phyloP scores from a whole-genome alignment of 805 yeast species.

The Nakazawaea wyomingensis region DNA sequence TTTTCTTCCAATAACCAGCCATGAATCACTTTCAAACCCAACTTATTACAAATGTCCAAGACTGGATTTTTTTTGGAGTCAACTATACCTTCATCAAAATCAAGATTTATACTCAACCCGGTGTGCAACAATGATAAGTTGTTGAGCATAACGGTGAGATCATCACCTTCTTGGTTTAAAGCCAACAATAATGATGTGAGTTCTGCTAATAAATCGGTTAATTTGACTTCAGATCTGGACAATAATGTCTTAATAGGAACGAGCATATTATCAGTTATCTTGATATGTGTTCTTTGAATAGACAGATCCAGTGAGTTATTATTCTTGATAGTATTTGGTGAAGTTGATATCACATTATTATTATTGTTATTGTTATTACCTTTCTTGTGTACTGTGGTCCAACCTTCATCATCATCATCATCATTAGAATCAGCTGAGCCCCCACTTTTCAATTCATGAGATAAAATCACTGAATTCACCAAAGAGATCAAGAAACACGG shows the following conservation, averaged over 20 bases:
- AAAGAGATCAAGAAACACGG: slow-evolving; percentile 86
- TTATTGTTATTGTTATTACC: not conserved
- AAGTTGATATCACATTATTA: too few species aligned
- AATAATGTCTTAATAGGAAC: slow-evolving; percentile 21
- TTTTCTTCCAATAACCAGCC: slow-evolving; percentile 67
- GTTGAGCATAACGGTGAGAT: slow-evolving; percentile 40
- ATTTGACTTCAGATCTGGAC: slow-evolving; percentile 18
- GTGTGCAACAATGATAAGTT: slow-evolving; percentile 59
- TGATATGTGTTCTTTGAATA: too few species aligned
- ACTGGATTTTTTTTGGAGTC: slow-evolving; percentile 6
- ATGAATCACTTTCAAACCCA: slow-evolving; percentile 47
- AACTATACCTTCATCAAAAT: slow-evolving; percentile 39
- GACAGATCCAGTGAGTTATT: not conserved
- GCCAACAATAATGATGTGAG: slow-evolving; percentile 43
- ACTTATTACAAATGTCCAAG: slow-evolving; percentile 20
- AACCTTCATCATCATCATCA: slow-evolving; percentile 13
- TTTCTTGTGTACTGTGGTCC: slow-evolving; percentile 18
- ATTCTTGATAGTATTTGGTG: not conserved
- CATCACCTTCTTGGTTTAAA: slow-evolving; percentile 26
- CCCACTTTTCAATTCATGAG: slow-evolving; percentile 28
- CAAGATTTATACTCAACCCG: slow-evolving; percentile 72
- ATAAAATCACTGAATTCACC: slow-evolving; percentile 60
- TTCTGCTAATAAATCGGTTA: slow-evolving; percentile 39
- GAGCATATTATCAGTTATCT: slow-evolving; percentile 11
- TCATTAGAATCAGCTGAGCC: slow-evolving; percentile 1